Percentiles rank a stretch among this genome's conserved stretches.
phyloP scores from a whole-genome alignment of 108 stramenopile species.

The Stephanodiscus minutulus region DNA sequence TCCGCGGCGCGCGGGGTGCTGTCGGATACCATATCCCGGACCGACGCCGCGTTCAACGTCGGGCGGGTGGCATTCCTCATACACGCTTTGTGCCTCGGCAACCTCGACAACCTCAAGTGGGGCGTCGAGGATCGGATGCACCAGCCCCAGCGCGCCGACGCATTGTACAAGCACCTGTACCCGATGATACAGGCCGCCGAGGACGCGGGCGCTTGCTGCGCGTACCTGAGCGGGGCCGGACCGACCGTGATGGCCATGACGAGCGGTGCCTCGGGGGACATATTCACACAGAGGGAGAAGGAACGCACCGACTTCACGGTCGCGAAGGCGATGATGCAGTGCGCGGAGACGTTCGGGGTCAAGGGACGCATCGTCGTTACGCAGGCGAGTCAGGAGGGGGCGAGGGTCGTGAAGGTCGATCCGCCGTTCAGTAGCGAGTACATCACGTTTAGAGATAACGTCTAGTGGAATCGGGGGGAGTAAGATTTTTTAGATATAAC shows the following conservation, averaged over 20 bases:
- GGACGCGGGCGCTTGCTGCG: conserved; percentile 92
- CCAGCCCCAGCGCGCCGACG: conserved; percentile 95
- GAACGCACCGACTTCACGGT: conserved; percentile 93
- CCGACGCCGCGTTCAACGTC: conserved; percentile 96
- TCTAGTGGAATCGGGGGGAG: conserved; percentile 37
- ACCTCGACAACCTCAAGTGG: conserved; percentile 90
- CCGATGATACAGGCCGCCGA: conserved; percentile 96
- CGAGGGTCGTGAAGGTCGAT: conserved; percentile 80
- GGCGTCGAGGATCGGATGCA: conserved; percentile 95
- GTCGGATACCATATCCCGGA: conserved; percentile 67
- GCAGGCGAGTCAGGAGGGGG: conserved; percentile 78
- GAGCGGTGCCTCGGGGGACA: conserved; percentile 95
- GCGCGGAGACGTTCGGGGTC: conserved; percentile 77
- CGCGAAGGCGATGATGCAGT: conserved; percentile 93
- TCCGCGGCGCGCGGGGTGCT: conserved; percentile 88
- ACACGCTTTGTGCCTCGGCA: conserved; percentile 86
- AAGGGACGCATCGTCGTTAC: conserved; percentile 83
- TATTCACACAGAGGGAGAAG: conserved; percentile 95
- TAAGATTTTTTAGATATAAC: not conserved
- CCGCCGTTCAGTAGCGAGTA: conserved; percentile 85
- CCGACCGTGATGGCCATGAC: conserved; percentile 98
- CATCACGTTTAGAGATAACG: conserved; percentile 85
- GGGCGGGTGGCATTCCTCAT: conserved; percentile 95
- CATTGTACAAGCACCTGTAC: conserved; percentile 90
- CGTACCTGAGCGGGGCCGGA: conserved; percentile 94